Percentiles rank a stretch among this genome's conserved stretches.
Evolutionary conservation across 176 grass and related monocot genomes (phyloP).

Genomic region (Cenchrus purpureus): DNA sequence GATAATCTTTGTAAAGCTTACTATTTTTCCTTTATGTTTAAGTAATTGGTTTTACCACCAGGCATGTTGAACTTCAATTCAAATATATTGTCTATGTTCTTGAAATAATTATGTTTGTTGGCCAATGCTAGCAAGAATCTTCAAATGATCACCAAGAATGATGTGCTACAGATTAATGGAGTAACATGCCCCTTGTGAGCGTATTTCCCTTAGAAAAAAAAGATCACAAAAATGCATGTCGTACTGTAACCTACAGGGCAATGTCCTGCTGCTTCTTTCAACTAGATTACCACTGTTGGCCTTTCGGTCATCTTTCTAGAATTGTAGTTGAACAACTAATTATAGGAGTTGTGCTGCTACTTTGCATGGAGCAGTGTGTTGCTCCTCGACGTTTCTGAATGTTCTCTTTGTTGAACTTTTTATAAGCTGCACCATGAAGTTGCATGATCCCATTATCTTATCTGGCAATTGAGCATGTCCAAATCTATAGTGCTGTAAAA

Average conservation of each 20-base stretch:
- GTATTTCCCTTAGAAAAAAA: background rate
- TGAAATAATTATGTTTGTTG: no score
- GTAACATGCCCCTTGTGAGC: background rate
- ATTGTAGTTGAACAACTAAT: conserved; percentile 23
- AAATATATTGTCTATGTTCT: no score
- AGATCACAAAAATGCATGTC: conserved; percentile 5
- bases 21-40: no score
- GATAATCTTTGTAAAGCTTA: no score
- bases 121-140: conserved; percentile 37
- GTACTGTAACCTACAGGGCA: background rate
- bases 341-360: conserved; percentile 1
- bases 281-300: background rate
- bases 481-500: no score
- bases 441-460: no score
- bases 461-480: no score
- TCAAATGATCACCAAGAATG: conserved; percentile 39
- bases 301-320: background rate
- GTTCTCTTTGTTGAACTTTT: background rate
- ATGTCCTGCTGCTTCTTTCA: conserved; percentile 9
- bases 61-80: no score
- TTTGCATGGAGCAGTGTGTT: conserved; percentile 8
- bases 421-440: background rate
- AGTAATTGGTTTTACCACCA: no score
- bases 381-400: background rate
- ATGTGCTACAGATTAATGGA: background rate